phyloP scores from a whole-genome alignment of 2,329 filamentous ascomycete species.

The Diaporthe sp. region DNA sequence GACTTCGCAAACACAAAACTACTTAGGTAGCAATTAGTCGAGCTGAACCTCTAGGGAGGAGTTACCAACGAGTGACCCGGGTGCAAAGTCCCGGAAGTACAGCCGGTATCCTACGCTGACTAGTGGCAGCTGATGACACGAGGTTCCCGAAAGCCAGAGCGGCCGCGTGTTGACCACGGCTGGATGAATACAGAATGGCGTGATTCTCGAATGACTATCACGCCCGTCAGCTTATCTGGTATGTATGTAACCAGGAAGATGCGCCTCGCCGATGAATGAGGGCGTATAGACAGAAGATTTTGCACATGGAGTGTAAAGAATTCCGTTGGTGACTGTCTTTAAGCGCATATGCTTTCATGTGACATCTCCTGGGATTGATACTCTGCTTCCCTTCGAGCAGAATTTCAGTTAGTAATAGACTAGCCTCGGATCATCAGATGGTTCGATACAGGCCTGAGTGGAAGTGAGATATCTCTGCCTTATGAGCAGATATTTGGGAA shows the following conservation, averaged over 20 bases:
- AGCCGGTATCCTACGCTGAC: too few species aligned
- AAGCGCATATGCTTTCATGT: not conserved
- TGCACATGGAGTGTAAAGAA: too few species aligned
- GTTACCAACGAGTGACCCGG: not conserved
- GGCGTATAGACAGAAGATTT: too few species aligned
- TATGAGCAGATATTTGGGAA: too few species aligned
- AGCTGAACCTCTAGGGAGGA: not conserved
- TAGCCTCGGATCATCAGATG: too few species aligned
- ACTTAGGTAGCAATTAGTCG: too few species aligned
- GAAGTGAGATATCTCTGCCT: too few species aligned
- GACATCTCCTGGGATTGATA: not conserved
- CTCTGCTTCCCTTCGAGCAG: too few species aligned
- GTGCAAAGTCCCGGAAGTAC: not conserved
- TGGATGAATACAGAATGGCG: not conserved
- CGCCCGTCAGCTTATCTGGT: slow-evolving; percentile 5
- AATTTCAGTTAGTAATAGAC: too few species aligned
- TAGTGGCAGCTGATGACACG: not conserved
- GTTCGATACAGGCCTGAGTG: too few species aligned
- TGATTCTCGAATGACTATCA: slow-evolving; percentile 2
- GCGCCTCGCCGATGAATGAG: not conserved
- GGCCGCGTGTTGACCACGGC: too few species aligned
- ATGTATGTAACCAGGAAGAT: not conserved
- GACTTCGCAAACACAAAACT: not conserved
- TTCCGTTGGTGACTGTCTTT: not conserved
- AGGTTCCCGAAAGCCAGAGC: not conserved